Base-by-base conservation (phyloP, 179 eudicot species). In the Beta macrorhiza region DNA sequence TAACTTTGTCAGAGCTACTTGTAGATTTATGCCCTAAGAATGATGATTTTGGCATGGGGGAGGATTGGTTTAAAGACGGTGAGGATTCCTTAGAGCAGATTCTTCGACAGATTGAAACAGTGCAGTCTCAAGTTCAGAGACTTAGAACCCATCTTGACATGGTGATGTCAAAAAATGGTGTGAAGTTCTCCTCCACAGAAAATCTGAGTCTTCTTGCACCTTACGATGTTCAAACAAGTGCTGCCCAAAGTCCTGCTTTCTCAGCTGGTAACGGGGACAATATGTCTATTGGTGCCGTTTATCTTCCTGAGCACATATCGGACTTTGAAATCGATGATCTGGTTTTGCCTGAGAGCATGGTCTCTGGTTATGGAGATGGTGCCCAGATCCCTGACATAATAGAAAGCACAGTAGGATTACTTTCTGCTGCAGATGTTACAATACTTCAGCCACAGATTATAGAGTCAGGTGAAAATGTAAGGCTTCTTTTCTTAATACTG, bases 391-490 rank as follows among this genome's bases (percentile, higher is more conserved):
- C 99, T 1, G 97, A 95, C 83, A 89, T 95, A 64, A 93, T 95
- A 75, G 98, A 95, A 85, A 95, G 98, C 83, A 95, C 98, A 8
- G 93, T 87, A 11, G 91, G 95, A 62, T 75, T 91, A 16, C 78
- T 89, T 58, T 90, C 94, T 58, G 89, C 92, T 25, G 86, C 89
- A 57, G 98, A 93, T 85, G 96, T 93, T 80, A 90, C 93, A 10
- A 81, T 88, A 81, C 91, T 87, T 83, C 93, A 90, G 67, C 81
- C 93, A 44, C 89, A 85, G 20, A 87, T 87, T 47, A 84, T 90
- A 77, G 97, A 95, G 83, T 93, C 91, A 6, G 88, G 90, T 83
- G 98, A 95, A 87, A 91, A 86, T 74, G 97, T 92, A 87, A 87
- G 93, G 58, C 78, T 56, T 70, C 72, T 69, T 37, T 84, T 69